Conservation (phyloP, 306 rosid genomes). For the Vicia sativa region DNA sequence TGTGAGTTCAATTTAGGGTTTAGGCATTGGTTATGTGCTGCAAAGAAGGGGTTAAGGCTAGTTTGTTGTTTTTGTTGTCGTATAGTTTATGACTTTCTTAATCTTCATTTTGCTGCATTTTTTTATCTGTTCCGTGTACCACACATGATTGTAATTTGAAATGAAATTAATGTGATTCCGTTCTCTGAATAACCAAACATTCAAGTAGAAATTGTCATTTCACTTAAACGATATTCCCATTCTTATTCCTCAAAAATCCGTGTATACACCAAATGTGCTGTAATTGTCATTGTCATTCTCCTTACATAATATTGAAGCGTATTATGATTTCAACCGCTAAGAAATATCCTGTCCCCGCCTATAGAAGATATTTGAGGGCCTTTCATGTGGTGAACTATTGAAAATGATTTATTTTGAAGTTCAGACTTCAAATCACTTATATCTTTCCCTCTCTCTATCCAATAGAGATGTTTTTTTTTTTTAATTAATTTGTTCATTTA, state of each 20-base stretch:
- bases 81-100: neutral
- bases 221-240: neutral
- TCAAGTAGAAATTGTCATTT: slow-evolving; percentile 7
- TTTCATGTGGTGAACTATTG: neutral
- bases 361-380: slow-evolving; percentile 17
- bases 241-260: slow-evolving; percentile 11
- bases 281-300: slow-evolving; percentile 14
- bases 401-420: slow-evolving; percentile 24
- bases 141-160: neutral
- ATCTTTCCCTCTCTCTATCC: neutral
- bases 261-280: slow-evolving; percentile 1
- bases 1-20: slow-evolving; percentile 17
- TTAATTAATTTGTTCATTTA: slow-evolving; percentile 8
- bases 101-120: slow-evolving; percentile 25
- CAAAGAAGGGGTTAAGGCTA: no score
- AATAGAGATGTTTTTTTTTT: slow-evolving; percentile 3
- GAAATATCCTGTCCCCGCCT: slow-evolving; percentile 12
- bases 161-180: neutral
- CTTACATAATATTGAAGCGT: slow-evolving; percentile 1
- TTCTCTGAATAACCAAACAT: slow-evolving; percentile 3
- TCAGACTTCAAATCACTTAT: neutral
- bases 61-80: no score
- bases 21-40: slow-evolving; percentile 4
- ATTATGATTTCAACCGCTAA: slow-evolving; percentile 23
- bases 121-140: neutral